Percentiles rank a stretch among this genome's conserved stretches.
These are phyloP conservation scores for Nitzschia sp. DNA, from an alignment of 108 stramenopile species.

Conservation along the genomic window DNA sequence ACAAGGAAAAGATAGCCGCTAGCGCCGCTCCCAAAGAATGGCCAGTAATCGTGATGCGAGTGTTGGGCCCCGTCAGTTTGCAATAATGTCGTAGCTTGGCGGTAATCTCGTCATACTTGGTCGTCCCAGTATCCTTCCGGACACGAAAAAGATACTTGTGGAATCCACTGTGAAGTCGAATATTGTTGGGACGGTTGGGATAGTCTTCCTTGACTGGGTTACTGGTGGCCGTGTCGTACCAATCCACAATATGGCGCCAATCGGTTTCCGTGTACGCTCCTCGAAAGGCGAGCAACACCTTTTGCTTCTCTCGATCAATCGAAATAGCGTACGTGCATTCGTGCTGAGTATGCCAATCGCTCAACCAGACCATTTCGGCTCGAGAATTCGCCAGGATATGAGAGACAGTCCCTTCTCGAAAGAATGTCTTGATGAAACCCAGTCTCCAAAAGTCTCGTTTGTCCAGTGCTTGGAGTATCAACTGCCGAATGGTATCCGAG, in stretches of 20 bases:
- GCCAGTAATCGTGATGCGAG: constrained; percentile 55
- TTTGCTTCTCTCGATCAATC: constrained; percentile 52
- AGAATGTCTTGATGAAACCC: constrained; percentile 62
- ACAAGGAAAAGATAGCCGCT: constrained; percentile 55
- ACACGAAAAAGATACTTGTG: constrained; percentile 59
- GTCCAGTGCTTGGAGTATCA: constrained; percentile 21
- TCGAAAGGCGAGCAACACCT: constrained; percentile 66
- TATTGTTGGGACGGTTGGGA: constrained; percentile 26
- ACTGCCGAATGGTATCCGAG: constrained; percentile 12
- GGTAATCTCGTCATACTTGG: constrained; percentile 69
- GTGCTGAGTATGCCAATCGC: constrained; percentile 70
- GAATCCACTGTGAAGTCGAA: constrained; percentile 58
- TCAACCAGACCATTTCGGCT: constrained; percentile 66
- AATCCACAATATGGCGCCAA: constrained; percentile 44
- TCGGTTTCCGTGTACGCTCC: constrained; percentile 69
- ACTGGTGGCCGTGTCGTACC: constrained; percentile 42
- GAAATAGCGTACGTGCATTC: constrained; percentile 65
- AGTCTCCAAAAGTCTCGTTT: constrained; percentile 43
- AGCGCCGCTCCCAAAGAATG: constrained; percentile 69
- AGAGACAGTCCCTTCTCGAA: constrained; percentile 52
- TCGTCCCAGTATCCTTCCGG: constrained; percentile 62
- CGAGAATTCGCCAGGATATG: constrained; percentile 55
- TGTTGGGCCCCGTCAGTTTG: constrained; percentile 53
- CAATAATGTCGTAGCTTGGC: constrained; percentile 60
- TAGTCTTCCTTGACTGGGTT: constrained; percentile 69